Base-by-base conservation (phyloP, 2,329 filamentous ascomycete species). In the Chaetomium sp. region DNA sequence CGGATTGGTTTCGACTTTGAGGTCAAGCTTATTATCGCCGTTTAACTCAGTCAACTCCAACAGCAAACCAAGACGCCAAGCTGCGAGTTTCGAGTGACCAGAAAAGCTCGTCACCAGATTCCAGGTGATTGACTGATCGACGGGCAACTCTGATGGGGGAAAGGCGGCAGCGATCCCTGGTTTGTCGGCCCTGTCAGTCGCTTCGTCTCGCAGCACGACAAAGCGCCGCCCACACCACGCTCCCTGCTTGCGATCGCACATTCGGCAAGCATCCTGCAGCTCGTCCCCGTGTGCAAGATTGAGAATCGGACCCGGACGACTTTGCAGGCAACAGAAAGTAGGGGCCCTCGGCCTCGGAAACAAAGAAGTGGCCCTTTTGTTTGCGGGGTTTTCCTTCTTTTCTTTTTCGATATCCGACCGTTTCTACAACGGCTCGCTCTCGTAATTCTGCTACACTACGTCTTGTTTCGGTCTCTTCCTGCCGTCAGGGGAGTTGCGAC, bases 81-180 rank as follows among this genome's bases (percentile, higher is more conserved):
- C 12, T 5, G 32, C 32, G 32, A 42, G 32, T 43, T 32, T 8
- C 32, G 44, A 19, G 7, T 34, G 50, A n/a, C 34, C 43, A 19
- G 27, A 35, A 35, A n/a, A 34, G 36, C 40, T 47, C 12, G 19
- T 14, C 35, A 35, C 40, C 7, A 6, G 14, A 42, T 11, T 38
- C 51, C 48, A 43, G 50, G 50, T 40, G 57, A 56, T 49, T 47
- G 51, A 50, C 36, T 41, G 57, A 59, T 56, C 54, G 52, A 47
- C 57, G 52, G 42, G 38, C 41, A 43, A 35, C 46, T 27, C 37
- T 42, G 43, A 50, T 42, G 35, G 36, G 42, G 49, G 19, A 27
- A 43, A 52, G 35, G 55, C n/a, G 34, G 44, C 43, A 54, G 37
- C 38, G 34, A 53, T 51, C 43, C 48, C 43, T 42, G 48, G 14